Conservation (phyloP, 1,284 basidiomycete genomes). For the Heterobasidion parviporum region DNA sequence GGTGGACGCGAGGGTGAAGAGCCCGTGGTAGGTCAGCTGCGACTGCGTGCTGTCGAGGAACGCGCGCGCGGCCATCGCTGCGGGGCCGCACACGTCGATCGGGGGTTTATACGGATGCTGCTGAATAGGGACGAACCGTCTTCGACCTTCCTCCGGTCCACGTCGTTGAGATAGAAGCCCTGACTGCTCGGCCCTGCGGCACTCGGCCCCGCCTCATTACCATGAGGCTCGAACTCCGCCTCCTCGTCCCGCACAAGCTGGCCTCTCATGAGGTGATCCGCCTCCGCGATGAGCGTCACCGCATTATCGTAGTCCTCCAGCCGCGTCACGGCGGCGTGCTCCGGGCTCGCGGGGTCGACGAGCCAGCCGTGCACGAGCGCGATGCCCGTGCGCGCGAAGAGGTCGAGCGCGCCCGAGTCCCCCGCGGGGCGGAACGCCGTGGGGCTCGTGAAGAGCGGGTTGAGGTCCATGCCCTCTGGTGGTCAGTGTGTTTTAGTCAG, state of each 20-base stretch:
- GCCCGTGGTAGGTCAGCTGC: conserved; percentile 81
- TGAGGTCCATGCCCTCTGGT: conserved; percentile 78
- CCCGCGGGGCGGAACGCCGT: conserved; percentile 60
- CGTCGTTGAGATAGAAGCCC: conserved; percentile 25
- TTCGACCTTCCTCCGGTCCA: conserved; percentile 52
- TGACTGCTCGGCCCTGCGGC: neutral
- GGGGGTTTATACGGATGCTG: no score
- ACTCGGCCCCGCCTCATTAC: neutral
- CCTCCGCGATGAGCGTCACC: conserved; percentile 66
- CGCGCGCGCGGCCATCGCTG: conserved; percentile 59
- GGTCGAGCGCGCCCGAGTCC: conserved; percentile 64
- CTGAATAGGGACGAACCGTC: no score
- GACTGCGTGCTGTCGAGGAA: conserved; percentile 72
- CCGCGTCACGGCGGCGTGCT: conserved; percentile 45
- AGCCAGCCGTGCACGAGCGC: conserved; percentile 88
- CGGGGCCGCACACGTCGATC: no score
- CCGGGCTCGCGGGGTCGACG: conserved; percentile 65
- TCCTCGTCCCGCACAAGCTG: conserved; percentile 35
- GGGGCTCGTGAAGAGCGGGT: conserved; percentile 67
- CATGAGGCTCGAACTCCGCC: conserved; percentile 15
- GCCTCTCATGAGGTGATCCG: conserved; percentile 64
- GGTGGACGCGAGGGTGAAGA: conserved; percentile 59
- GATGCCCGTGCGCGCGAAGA: conserved; percentile 80
- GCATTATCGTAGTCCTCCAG: conserved; percentile 64
- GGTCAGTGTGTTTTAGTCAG: neutral